Evolutionary conservation across 768 basidiomycete genomes (phyloP), one percentile per base, ranked within the genome.

Genomic region (Terana coerulea): DNA sequence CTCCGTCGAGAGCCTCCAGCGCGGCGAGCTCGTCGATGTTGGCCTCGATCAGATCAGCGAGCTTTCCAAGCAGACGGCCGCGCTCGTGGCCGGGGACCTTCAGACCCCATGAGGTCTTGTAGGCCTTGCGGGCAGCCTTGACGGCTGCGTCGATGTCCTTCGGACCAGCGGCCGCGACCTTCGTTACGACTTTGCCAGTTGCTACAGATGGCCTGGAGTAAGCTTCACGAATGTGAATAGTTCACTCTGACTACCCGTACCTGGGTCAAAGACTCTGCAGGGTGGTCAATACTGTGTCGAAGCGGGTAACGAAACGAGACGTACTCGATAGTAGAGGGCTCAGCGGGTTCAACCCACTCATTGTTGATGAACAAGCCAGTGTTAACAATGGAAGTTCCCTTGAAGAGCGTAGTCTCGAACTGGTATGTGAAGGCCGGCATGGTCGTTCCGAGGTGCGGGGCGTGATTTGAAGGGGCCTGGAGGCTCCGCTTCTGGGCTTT

Each of bases 41-140:
- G 49, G 70, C 54, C 51, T 79, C 78, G 59, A 84, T 75, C 21
- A 81, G 65, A 31, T 74, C 69, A 11, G 75, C 81, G 17, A 84
- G 73, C 53, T 75, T 75, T 62, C 69, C 62, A n/a, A 84, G 60
- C 10, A 78, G 63, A 49, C 62, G 63, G 8, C 64, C 70, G 25
- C 79, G 73, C 45, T 68, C 53, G 3, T 59, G 58, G 9, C 71
- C 75, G 5, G 75, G 63, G n/a, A 58, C 62, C 36, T 77, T 77
- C 50, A 75, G 64, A 14, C 81, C 81, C 81, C 84, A 84, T 30
- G 55, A 47, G 5, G 61, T 67, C 25, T 69, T 64, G 64, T 56
- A 75, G 2, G 72, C 73, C 50, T 69, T 67, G 42, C 65, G 64
- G 15, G 75, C 73, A 24, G 67, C 73, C 28, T 64, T 52, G 52